A percentile compares a stretch with the other conserved stretches of the same genome.
phyloP scores from a whole-genome alignment of 1,139 yeast species.

The Protomyces inouyei region DNA sequence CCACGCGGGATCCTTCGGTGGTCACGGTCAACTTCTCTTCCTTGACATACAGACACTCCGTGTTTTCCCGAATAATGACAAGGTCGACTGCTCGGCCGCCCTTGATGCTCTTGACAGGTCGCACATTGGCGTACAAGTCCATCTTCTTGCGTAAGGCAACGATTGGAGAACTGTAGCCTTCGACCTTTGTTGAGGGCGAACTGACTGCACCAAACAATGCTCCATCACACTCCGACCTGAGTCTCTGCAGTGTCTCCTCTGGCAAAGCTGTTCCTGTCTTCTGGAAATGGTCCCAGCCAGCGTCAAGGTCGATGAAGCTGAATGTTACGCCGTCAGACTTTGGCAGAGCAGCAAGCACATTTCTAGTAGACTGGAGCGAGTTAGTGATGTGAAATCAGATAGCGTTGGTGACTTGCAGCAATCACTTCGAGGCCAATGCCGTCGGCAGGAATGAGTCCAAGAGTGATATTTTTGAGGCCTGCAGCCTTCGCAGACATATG shows the following conservation, averaged over 20 bases:
- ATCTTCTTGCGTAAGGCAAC: constrained; percentile 93
- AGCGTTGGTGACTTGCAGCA: constrained; percentile 46
- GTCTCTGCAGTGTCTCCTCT: constrained; percentile 76
- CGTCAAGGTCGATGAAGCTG: constrained; percentile 80
- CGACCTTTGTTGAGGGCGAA: constrained; percentile 89
- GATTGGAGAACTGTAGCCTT: constrained; percentile 95
- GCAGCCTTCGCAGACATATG: background rate
- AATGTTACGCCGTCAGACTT: constrained; percentile 68
- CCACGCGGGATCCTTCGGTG: constrained; percentile 74
- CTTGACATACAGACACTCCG: constrained; percentile 88
- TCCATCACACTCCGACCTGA: constrained; percentile 84
- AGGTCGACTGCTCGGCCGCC: constrained; percentile 88
- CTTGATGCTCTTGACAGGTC: constrained; percentile 91
- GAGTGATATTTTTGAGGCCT: constrained; percentile 10
- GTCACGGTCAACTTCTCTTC: constrained; percentile 73
- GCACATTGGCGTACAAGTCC: constrained; percentile 91
- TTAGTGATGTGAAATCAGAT: constrained; percentile 35
- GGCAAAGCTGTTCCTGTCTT: constrained; percentile 94
- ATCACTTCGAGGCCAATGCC: constrained; percentile 97
- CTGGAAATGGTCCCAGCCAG: constrained; percentile 91
- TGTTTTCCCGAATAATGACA: constrained; percentile 97
- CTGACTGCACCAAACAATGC: constrained; percentile 92
- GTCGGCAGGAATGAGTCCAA: constrained; percentile 88
- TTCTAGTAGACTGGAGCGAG: constrained; percentile 57
- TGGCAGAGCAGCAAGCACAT: constrained; percentile 72